Base-by-base conservation (phyloP, 1,284 basidiomycete species). In the Irpex sp. region DNA sequence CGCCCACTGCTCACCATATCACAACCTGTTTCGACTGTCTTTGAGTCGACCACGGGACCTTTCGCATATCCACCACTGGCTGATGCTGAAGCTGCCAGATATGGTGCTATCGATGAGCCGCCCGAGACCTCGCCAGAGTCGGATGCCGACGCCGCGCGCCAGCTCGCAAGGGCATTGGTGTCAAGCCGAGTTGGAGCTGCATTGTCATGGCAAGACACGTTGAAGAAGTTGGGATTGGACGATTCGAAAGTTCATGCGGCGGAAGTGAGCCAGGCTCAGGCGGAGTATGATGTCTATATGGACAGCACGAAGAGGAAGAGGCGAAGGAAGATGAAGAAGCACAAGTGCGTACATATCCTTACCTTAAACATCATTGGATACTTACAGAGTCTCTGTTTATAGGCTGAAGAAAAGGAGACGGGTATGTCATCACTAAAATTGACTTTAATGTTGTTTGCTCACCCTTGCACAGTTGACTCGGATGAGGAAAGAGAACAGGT, bases 261-360 rank as follows among this genome's bases (percentile, higher is more conserved):
- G 38, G 75, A 81, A 72, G 79, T 80, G 64, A 78, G 81, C 63
- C 78, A 83, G 68, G 80, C 82, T 66, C 81, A 86, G 51, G 81
- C 79, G 70, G 84, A 87, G 81, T 79, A 84, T 65, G 81, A 84
- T 48, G 82, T 91, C 37, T 76, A 84, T 72, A 80, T 91, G 78
- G 92, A 94, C 70, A 93, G 92, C 69, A 86, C 84, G 31, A 90
- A 88, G 80, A 85, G 92, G 75, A 94, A 94, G 82, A 82, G 85
- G 69, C 81, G 85, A 79, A 92, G 86, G 84, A 93, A 93, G 85
- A 94, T 94, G 89, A 92, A 90, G 84, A 94, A 93, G 77, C 92
- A 94, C 73, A 94, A 94, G 91, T 92, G 73, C 76, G 89, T 81
- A 60, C 7, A 17, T 58, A 21, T 61, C n/a, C 7, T 44, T 21